Percentiles rank a stretch among this genome's conserved stretches.
These are phyloP conservation scores for Hypoxylon rubiginosum DNA, from an alignment of 2,329 filamentous ascomycete species.

Conservation along the genomic window DNA sequence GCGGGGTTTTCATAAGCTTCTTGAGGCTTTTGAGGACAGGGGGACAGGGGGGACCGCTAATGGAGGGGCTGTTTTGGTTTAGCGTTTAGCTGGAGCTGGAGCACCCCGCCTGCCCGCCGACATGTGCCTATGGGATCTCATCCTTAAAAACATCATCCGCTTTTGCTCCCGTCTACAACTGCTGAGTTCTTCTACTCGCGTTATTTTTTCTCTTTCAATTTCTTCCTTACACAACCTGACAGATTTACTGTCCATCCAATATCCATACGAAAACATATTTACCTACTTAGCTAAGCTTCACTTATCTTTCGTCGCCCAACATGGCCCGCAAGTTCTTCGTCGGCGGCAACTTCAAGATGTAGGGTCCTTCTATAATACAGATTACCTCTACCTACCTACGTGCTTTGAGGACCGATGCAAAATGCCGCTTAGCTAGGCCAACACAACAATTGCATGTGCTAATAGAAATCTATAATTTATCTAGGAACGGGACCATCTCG, in stretches of 20 bases:
- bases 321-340: slow-evolving; percentile 98
- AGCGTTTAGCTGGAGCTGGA: background rate
- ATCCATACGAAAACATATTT: background rate
- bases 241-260: background rate
- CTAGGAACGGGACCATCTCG: slow-evolving; percentile 92
- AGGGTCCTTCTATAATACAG: slow-evolving; percentile 56
- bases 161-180: slow-evolving; percentile 17
- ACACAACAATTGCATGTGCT: slow-evolving; percentile 28
- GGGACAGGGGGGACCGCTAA: no score
- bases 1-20: slow-evolving; percentile 26
- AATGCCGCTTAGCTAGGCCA: slow-evolving; percentile 5
- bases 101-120: slow-evolving; percentile 23
- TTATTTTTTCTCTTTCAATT: slow-evolving; percentile 30
- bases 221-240: background rate
- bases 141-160: slow-evolving; percentile 25
- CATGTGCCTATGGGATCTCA: slow-evolving; percentile 24
- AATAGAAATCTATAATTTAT: slow-evolving; percentile 29
- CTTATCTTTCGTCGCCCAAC: slow-evolving; percentile 60
- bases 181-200: slow-evolving; percentile 25
- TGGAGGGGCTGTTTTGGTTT: slow-evolving; percentile 19
- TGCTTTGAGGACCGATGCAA: slow-evolving; percentile 39
- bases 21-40: slow-evolving; percentile 10
- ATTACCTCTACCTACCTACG: slow-evolving; percentile 39
- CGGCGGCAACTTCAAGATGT: slow-evolving; percentile 99
- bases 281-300: slow-evolving; percentile 17